A percentile compares a stretch with the other conserved stretches of the same genome.
These are phyloP conservation scores for Entonaema liquescens DNA, from an alignment of 495 filamentous ascomycete genomes.

Conservation along the genomic window DNA sequence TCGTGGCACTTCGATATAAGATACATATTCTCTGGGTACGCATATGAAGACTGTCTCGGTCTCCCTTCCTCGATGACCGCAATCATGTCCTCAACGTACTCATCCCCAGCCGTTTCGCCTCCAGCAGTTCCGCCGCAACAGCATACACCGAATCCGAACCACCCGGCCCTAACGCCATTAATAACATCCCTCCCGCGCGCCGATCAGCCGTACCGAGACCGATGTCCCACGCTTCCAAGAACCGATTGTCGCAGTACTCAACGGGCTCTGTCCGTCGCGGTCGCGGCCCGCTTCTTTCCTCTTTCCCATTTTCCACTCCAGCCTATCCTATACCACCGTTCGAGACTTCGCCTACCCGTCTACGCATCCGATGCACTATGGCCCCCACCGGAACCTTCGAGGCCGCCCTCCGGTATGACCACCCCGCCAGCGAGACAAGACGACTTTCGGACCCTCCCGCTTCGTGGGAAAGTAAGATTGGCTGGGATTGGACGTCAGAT, in stretches of 20 bases:
- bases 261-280: conserved; percentile 75
- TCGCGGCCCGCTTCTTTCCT: conserved; percentile 81
- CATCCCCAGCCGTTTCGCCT: conserved; percentile 62
- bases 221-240: conserved; percentile 74
- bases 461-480: conserved; percentile 64
- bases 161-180: conserved; percentile 68
- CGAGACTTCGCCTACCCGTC: conserved; percentile 94
- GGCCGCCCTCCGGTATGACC: conserved; percentile 74
- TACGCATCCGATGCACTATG: conserved; percentile 89
- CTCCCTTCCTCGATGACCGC: conserved; percentile 56
- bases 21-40: conserved; percentile 42
- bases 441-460: conserved; percentile 82
- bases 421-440: conserved; percentile 86
- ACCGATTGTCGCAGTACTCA: conserved; percentile 71
- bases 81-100: conserved; percentile 64
- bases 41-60: conserved; percentile 40
- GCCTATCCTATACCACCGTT: conserved; percentile 86
- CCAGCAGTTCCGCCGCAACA: conserved; percentile 58
- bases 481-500: conserved; percentile 63
- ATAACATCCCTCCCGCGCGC: conserved; percentile 68
- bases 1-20: conserved; percentile 12
- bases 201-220: conserved; percentile 69
- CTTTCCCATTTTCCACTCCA: conserved; percentile 86
- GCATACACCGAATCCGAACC: conserved; percentile 60
- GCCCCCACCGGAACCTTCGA: conserved; percentile 81